Conservation (phyloP, 805 yeast species). For the Lachancea thermotolerans region DNA sequence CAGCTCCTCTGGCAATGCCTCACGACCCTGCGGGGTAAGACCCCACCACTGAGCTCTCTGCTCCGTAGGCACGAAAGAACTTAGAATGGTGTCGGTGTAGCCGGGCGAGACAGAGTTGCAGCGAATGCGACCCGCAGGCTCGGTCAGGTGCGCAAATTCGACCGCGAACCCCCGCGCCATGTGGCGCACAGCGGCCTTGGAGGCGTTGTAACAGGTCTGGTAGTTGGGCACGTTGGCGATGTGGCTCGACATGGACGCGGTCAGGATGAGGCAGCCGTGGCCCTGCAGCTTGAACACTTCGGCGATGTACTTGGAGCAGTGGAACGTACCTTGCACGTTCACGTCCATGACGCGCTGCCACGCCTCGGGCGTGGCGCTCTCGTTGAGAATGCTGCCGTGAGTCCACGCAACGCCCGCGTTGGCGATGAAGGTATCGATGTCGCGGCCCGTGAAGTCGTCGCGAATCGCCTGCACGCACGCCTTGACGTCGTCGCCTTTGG, state of each 20-base stretch:
- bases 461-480: constrained; percentile 34
- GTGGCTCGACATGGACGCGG: constrained; percentile 87
- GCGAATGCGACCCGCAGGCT: constrained; percentile 33
- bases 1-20: constrained; percentile 65
- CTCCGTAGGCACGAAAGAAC: constrained; percentile 42
- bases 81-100: constrained; percentile 66
- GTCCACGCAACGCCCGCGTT: constrained; percentile 92
- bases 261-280: constrained; percentile 48
- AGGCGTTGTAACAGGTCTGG: constrained; percentile 84
- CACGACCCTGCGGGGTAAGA: constrained; percentile 62
- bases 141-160: constrained; percentile 51
- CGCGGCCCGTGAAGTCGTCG: constrained; percentile 60
- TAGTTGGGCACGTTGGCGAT: constrained; percentile 81
- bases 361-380: constrained; percentile 37
- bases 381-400: constrained; percentile 46
- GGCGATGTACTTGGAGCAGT: constrained; percentile 71
- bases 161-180: constrained; percentile 72
- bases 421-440: constrained; percentile 77
- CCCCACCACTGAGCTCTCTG: constrained; percentile 45
- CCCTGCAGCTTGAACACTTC: constrained; percentile 65
- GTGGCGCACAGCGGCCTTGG: constrained; percentile 81
- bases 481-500: constrained; percentile 25
- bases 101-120: constrained; percentile 81
- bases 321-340: constrained; percentile 75
- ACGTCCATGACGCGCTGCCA: constrained; percentile 72